phyloP scores from a whole-genome alignment of 2,329 filamentous ascomycete species.

The Exophiala spinifera region DNA sequence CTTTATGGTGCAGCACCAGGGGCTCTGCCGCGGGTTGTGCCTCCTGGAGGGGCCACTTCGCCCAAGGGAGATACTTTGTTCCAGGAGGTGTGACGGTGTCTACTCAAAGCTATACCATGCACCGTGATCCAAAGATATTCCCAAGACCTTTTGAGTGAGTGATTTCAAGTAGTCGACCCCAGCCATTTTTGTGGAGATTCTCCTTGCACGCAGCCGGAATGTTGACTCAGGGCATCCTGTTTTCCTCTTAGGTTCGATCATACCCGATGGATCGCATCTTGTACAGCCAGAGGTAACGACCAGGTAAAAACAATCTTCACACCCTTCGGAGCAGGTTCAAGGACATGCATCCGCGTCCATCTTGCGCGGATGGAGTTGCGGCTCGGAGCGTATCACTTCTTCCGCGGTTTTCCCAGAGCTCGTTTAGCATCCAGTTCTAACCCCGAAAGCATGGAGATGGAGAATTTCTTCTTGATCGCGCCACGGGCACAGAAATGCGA shows the following conservation, averaged over 20 bases:
- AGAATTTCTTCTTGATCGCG: slow-evolving; percentile 4
- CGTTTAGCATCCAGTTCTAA: not conserved
- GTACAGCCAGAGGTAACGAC: no score
- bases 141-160: no score
- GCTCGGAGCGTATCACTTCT: slow-evolving; percentile 52
- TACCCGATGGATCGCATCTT: no score
- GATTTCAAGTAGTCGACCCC: no score
- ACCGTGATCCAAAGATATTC: slow-evolving; percentile 54
- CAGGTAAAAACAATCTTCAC: slow-evolving; percentile 50
- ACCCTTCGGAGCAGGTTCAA: slow-evolving; percentile 66
- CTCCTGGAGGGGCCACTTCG: no score
- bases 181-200: no score
- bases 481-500: not conserved
- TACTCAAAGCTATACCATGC: slow-evolving; percentile 54
- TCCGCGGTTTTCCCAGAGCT: slow-evolving; percentile 36
- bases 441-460: slow-evolving; percentile 6
- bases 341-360: slow-evolving; percentile 68
- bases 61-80: slow-evolving; percentile 42
- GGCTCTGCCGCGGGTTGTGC: slow-evolving; percentile 52
- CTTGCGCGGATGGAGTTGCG: slow-evolving; percentile 60
- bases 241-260: no score
- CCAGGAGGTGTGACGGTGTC: slow-evolving; percentile 53
- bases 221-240: no score
- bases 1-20: slow-evolving; percentile 57
- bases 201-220: no score